A percentile compares a stretch with the other conserved stretches of the same genome.
These are phyloP conservation scores for Triangularia verruculosa DNA, from an alignment of 2,329 filamentous ascomycete species.

Conservation along the genomic window DNA sequence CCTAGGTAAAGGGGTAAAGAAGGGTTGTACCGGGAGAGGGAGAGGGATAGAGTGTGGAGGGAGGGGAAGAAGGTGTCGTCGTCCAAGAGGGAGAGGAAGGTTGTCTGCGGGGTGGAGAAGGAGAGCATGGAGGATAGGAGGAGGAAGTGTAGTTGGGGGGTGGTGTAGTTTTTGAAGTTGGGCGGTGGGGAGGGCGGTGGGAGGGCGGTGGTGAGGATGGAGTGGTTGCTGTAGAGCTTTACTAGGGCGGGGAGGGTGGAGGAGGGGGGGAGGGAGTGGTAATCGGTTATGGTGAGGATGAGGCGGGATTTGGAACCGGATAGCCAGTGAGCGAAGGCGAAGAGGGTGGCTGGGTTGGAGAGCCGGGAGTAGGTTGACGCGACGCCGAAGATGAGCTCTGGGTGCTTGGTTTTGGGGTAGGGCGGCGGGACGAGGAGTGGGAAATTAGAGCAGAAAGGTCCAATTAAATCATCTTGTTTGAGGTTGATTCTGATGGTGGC, in stretches of 20 bases:
- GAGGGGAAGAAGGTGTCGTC: conserved; percentile 64
- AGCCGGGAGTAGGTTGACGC: conserved; percentile 49
- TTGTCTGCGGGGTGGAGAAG: conserved; percentile 42
- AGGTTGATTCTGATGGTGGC: conserved; percentile 32
- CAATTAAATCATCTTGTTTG: no score
- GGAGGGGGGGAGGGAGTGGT: conserved; percentile 13
- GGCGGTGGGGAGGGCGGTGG: conserved; percentile 10
- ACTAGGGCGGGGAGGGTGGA: conserved; percentile 32
- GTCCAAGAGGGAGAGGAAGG: conserved; percentile 58
- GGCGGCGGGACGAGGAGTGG: conserved; percentile 45
- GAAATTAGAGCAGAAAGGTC: conserved; percentile 42
- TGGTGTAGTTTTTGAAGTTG: conserved; percentile 25
- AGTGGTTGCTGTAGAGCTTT: conserved; percentile 30
- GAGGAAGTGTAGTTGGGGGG: conserved; percentile 57
- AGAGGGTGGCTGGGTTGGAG: conserved; percentile 45
- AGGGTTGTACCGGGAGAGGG: conserved; percentile 48
- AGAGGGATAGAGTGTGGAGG: conserved; percentile 47
- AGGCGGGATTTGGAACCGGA: conserved; percentile 49
- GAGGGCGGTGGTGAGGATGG: conserved; percentile 31
- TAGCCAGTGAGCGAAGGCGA: conserved; percentile 56
- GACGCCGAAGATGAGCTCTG: conserved; percentile 56
- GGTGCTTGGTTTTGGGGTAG: conserved; percentile 42
- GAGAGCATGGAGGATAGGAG: conserved; percentile 50
- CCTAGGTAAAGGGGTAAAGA: conserved; percentile 52
- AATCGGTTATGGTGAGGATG: conserved; percentile 50